A percentile compares a stretch with the other conserved stretches of the same genome.
Evolutionary conservation across 2,329 filamentous ascomycete species (phyloP).

Genomic region (Aspergillus hortae): DNA sequence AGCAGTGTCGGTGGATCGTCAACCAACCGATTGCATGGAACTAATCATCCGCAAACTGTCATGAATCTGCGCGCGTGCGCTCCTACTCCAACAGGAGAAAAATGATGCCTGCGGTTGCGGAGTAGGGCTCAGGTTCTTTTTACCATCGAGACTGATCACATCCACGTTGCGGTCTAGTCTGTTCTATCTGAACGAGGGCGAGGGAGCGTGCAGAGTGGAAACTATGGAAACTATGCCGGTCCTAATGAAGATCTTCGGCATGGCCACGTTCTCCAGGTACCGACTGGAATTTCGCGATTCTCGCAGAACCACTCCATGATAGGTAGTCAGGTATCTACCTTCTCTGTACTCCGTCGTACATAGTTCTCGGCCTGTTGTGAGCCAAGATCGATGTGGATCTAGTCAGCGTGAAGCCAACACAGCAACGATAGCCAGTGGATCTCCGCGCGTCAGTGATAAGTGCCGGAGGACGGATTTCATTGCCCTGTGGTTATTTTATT

Average conservation of each 20-base stretch:
- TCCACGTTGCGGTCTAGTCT: too few species aligned
- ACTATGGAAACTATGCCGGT: too few species aligned
- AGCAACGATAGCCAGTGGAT: not conserved
- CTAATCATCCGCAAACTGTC: not conserved
- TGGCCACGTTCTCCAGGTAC: too few species aligned
- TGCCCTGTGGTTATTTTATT: too few species aligned
- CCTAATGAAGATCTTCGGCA: too few species aligned
- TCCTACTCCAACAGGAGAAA: not conserved
- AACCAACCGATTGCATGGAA: not conserved
- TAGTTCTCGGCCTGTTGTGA: not conserved
- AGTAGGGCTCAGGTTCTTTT: not conserved
- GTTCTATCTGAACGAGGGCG: too few species aligned
- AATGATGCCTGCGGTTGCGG: not conserved
- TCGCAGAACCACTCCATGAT: too few species aligned
- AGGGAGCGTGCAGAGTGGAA: too few species aligned
- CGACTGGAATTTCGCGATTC: too few species aligned
- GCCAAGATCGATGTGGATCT: not conserved
- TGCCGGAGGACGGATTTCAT: not conserved
- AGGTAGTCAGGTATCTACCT: not conserved
- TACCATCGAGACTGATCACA: not conserved
- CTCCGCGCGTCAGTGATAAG: not conserved
- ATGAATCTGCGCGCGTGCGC: not conserved
- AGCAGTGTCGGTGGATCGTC: not conserved
- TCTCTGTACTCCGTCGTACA: too few species aligned
- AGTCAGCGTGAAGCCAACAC: not conserved